Percentiles rank a stretch among this genome's conserved stretches.
Conservation (phyloP, 2,329 filamentous ascomycete species). For the Aspergillus sp. region DNA sequence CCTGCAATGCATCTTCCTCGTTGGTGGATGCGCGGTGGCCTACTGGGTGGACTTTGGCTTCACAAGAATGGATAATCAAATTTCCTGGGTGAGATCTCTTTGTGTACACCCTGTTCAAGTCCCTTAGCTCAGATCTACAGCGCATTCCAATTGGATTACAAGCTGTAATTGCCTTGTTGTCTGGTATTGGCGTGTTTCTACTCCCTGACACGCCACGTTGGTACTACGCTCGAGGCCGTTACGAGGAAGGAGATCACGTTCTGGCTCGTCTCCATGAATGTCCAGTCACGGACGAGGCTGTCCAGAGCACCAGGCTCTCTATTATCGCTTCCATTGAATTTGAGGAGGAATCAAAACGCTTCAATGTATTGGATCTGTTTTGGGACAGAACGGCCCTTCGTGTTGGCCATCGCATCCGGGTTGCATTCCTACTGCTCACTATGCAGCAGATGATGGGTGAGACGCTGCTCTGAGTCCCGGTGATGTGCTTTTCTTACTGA, state of each 20-base stretch:
- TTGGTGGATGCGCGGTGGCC: background rate
- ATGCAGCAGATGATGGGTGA: slow-evolving; percentile 6
- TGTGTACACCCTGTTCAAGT: too few species aligned
- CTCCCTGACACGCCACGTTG: background rate
- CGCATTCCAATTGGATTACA: slow-evolving; percentile 1
- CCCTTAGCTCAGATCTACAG: background rate
- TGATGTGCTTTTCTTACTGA: background rate
- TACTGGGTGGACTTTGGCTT: slow-evolving; percentile 6
- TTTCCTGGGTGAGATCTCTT: background rate
- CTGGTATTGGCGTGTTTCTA: background rate
- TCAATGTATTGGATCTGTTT: background rate
- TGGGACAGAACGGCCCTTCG: background rate
- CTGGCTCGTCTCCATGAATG: background rate
- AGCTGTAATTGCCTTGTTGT: background rate
- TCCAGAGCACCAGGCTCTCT: background rate
- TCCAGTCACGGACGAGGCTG: background rate
- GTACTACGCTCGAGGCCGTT: slow-evolving; percentile 1
- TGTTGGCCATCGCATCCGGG: background rate
- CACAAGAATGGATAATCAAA: background rate
- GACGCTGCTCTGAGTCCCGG: background rate
- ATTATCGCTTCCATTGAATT: background rate
- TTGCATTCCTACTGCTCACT: background rate
- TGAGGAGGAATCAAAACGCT: background rate
- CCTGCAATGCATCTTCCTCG: slow-evolving; percentile 1
- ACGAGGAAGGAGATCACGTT: background rate